Percentiles rank a stretch among this genome's conserved stretches.
Evolutionary conservation across 345 rosid species (phyloP).

Genomic region (Stellera chamaejasme): DNA sequence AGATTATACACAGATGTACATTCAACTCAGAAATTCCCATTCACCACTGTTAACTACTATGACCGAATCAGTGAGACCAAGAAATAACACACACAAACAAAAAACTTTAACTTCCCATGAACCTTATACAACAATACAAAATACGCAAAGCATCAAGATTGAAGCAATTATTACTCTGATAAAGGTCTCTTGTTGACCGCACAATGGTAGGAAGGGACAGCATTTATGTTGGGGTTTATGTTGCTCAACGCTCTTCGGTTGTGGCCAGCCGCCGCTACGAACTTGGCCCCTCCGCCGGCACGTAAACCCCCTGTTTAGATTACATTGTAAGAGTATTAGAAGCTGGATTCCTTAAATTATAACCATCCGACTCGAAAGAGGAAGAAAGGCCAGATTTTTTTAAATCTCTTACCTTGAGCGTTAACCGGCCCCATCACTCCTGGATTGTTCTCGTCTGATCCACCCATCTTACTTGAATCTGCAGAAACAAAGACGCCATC

Average conservation of each 20-base stretch:
- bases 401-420: conserved; percentile 42
- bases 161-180: conserved; percentile 41
- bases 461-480: conserved; percentile 39
- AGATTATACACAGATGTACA: too few relatives aligned
- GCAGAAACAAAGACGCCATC: conserved; percentile 7
- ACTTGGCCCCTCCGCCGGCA: conserved; percentile 52
- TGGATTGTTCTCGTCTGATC: conserved; percentile 74
- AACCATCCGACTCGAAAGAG: background rate
- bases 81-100: too few relatives aligned
- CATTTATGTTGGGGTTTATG: conserved; percentile 57
- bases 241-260: conserved; percentile 67
- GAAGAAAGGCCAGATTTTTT: background rate
- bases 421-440: conserved; percentile 50
- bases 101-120: background rate
- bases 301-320: conserved; percentile 35
- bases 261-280: conserved; percentile 31
- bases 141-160: conserved; percentile 2
- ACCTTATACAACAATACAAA: background rate
- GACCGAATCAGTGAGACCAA: too few relatives aligned
- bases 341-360: background rate
- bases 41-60: too few relatives aligned
- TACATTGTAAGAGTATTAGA: background rate
- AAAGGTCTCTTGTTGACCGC: conserved; percentile 59
- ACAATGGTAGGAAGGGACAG: conserved; percentile 56
- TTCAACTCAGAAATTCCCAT: too few relatives aligned